phyloP scores from a whole-genome alignment of 2,329 filamentous ascomycete species.

The Coccinonectria pachysandricola region DNA sequence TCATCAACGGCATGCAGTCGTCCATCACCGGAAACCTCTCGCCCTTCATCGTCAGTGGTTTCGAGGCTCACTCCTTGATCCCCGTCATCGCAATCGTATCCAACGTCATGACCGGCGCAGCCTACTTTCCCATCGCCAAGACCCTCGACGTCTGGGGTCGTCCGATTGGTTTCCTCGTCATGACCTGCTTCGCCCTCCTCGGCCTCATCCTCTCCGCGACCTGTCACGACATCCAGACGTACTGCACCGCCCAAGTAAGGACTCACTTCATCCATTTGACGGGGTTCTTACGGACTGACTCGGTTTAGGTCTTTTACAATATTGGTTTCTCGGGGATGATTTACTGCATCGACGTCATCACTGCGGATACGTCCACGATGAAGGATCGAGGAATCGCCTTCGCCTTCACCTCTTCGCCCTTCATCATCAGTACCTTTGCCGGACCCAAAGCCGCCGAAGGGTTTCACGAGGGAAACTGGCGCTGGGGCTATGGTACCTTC shows the following conservation, averaged over 20 bases:
- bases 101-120: conserved; percentile 43
- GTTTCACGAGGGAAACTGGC: conserved; percentile 16
- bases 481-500: conserved; percentile 42
- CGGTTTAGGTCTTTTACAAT: conserved; percentile 42
- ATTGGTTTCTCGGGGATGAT: conserved; percentile 48
- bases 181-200: conserved; percentile 36
- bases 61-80: conserved; percentile 41
- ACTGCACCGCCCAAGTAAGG: conserved; percentile 40
- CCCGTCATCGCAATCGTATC: conserved; percentile 44
- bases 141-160: conserved; percentile 54
- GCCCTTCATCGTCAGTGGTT: conserved; percentile 40
- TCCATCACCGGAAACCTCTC: conserved; percentile 31
- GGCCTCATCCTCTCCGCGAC: conserved; percentile 51
- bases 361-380: conserved; percentile 44
- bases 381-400: conserved; percentile 25
- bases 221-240: conserved; percentile 30
- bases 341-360: conserved; percentile 50
- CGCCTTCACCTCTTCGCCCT: conserved; percentile 26
- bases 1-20: conserved; percentile 38
- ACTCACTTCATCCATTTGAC: no score
- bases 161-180: conserved; percentile 46
- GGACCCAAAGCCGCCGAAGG: conserved; percentile 19
- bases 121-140: conserved; percentile 53
- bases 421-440: conserved; percentile 31
- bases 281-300: no score